Evolutionary conservation across 1,284 basidiomycete species (phyloP).

Genomic region (Blastosporella zonata): DNA sequence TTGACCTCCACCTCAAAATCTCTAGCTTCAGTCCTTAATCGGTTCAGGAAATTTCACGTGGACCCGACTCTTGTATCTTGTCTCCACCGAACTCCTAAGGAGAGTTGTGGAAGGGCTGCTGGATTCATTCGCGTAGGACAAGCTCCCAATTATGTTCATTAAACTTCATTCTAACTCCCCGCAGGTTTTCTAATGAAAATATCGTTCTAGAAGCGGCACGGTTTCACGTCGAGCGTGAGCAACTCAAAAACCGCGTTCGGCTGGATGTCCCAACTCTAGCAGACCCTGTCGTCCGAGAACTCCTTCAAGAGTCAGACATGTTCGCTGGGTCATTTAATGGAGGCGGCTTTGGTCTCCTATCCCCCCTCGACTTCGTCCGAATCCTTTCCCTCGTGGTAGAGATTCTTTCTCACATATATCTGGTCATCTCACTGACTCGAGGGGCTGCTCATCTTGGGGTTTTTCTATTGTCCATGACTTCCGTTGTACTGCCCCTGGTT

Average conservation of each 20-base stretch:
- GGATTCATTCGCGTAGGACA: slow-evolving; percentile 70
- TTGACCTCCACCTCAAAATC: slow-evolving; percentile 8
- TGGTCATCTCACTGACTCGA: slow-evolving; percentile 66
- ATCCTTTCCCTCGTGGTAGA: slow-evolving; percentile 69
- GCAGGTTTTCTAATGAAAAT: slow-evolving; percentile 64
- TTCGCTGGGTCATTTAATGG: slow-evolving; percentile 74
- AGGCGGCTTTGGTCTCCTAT: slow-evolving; percentile 67
- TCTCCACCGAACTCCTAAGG: slow-evolving; percentile 60
- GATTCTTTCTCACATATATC: slow-evolving; percentile 62
- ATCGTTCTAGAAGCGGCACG: slow-evolving; percentile 67
- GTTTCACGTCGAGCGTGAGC: slow-evolving; percentile 71
- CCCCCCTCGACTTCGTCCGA: slow-evolving; percentile 73
- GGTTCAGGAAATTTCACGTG: slow-evolving; percentile 64
- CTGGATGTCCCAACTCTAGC: slow-evolving; percentile 76
- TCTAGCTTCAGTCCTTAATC: slow-evolving; percentile 63
- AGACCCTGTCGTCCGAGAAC: slow-evolving; percentile 66
- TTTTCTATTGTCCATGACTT: slow-evolving; percentile 57
- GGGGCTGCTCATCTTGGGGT: slow-evolving; percentile 53
- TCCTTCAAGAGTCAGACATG: slow-evolving; percentile 80
- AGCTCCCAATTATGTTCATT: slow-evolving; percentile 10
- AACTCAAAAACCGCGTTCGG: slow-evolving; percentile 71
- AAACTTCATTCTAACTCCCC: slow-evolving; percentile 16
- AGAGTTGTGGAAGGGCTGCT: slow-evolving; percentile 61
- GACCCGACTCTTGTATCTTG: slow-evolving; percentile 52
- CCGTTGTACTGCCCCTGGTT: slow-evolving; percentile 52